Evolutionary conservation across 2,329 filamentous ascomycete genomes (phyloP).

Genomic region (Trichoderma hamatum): DNA sequence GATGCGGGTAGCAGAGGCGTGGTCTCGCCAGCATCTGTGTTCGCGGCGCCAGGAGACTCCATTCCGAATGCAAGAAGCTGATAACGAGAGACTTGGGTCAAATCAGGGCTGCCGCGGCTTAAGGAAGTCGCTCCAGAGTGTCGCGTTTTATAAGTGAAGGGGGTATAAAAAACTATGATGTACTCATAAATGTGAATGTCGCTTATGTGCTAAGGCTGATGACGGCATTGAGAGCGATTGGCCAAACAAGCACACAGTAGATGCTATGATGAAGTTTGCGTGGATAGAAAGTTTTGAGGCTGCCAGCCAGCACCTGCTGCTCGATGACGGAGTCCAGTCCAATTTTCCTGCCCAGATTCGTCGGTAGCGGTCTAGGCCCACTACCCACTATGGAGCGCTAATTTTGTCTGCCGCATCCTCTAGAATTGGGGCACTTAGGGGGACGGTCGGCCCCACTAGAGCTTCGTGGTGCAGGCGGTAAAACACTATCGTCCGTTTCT

Average conservation of each 20-base stretch:
- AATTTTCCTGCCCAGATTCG: constrained; percentile 13
- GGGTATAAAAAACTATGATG: background rate
- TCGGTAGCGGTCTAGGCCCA: constrained; percentile 16
- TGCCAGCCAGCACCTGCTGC: constrained; percentile 18
- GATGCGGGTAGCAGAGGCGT: constrained; percentile 23
- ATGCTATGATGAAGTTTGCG: constrained; percentile 8
- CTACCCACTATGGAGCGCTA: constrained; percentile 2
- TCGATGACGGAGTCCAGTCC: constrained; percentile 25
- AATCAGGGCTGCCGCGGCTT: background rate
- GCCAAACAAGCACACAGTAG: background rate
- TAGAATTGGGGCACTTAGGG: background rate
- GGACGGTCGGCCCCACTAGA: background rate
- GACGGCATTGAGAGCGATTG: constrained; percentile 18
- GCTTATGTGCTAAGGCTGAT: background rate
- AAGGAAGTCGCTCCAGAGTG: background rate
- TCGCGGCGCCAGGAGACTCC: constrained; percentile 14
- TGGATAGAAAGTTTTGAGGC: background rate
- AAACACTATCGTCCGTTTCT: background rate
- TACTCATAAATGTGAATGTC: background rate
- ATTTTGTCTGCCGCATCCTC: constrained; percentile 1
- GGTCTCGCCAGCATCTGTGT: constrained; percentile 9
- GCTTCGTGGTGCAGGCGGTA: background rate
- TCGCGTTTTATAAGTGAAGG: background rate
- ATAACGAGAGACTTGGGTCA: background rate
- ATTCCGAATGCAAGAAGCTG: background rate